phyloP scores from a whole-genome alignment of 140 eudicot species.

The Flaveria floridana region DNA sequence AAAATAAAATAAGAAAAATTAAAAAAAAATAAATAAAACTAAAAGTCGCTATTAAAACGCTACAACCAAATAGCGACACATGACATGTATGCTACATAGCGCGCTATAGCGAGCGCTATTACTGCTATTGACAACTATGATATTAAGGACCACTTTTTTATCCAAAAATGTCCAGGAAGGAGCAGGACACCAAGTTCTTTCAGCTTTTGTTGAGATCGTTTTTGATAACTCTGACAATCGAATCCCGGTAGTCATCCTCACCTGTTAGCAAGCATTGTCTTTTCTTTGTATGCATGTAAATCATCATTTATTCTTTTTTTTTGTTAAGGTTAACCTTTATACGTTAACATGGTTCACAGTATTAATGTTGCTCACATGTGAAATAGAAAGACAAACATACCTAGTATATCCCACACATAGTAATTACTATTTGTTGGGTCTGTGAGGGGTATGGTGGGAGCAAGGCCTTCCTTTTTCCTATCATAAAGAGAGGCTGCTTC shows the following conservation, averaged over 20 bases:
- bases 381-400: neutral
- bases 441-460: too few relatives aligned
- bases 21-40: too few relatives aligned
- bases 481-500: too few relatives aligned
- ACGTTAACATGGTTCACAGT: neutral
- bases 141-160: constrained; percentile 6
- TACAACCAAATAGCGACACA: too few relatives aligned
- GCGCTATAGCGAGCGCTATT: too few relatives aligned
- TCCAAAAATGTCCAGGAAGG: constrained; percentile 67
- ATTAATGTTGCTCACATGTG: neutral
- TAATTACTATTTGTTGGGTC: too few relatives aligned
- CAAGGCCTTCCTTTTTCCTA: too few relatives aligned
- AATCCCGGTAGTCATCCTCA: constrained; percentile 67
- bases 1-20: too few relatives aligned
- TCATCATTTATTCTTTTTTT: neutral
- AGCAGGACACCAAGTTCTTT: constrained; percentile 91
- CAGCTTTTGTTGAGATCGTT: constrained; percentile 99
- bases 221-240: constrained; percentile 94
- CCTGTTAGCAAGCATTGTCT: neutral
- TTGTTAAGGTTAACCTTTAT: constrained; percentile 10
- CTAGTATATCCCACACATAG: too few relatives aligned
- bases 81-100: too few relatives aligned
- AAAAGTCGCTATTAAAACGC: too few relatives aligned
- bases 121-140: too few relatives aligned
- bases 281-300: constrained; percentile 14